Conservation (phyloP, 2,329 filamentous ascomycete genomes). For the Microthyrium microscopicum region DNA sequence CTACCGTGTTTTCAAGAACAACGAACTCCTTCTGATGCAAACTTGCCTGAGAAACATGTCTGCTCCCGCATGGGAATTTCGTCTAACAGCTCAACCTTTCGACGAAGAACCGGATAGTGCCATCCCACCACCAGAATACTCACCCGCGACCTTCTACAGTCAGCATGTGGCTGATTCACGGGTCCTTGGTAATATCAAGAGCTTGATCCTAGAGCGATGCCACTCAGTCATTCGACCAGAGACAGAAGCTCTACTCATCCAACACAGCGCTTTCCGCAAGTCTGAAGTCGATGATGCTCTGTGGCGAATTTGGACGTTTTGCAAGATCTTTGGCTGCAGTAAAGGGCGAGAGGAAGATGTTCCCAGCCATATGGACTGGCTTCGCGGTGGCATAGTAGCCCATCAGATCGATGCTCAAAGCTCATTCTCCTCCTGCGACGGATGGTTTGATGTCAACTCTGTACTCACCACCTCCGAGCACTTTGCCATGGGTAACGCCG, state of each 20-base stretch:
- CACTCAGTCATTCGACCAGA: slow-evolving; percentile 4
- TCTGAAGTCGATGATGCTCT: slow-evolving; percentile 43
- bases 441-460: slow-evolving; percentile 34
- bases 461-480: slow-evolving; percentile 38
- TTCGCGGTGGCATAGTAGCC: slow-evolving; percentile 38
- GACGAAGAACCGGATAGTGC: slow-evolving; percentile 23
- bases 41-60: slow-evolving; percentile 35
- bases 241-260: slow-evolving; percentile 33
- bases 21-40: slow-evolving; percentile 38
- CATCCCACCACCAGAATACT: slow-evolving; percentile 34
- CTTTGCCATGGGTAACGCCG: slow-evolving; percentile 40
- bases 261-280: slow-evolving; percentile 27
- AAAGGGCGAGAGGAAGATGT: slow-evolving; percentile 43
- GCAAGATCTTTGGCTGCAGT: slow-evolving; percentile 42
- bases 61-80: slow-evolving; percentile 42
- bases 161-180: slow-evolving; percentile 35
- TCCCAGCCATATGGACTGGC: slow-evolving; percentile 44
- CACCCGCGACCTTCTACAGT: slow-evolving; percentile 33
- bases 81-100: slow-evolving; percentile 39
- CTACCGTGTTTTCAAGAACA: slow-evolving; percentile 39
- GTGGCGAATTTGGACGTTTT: slow-evolving; percentile 52
- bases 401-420: slow-evolving; percentile 28
- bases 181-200: slow-evolving; percentile 37
- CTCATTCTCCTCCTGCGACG: slow-evolving; percentile 31
- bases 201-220: slow-evolving; percentile 36